Evolutionary conservation across 192 early-diverging fungal genomes (phyloP).

Genomic region (Coemansia sp.): DNA sequence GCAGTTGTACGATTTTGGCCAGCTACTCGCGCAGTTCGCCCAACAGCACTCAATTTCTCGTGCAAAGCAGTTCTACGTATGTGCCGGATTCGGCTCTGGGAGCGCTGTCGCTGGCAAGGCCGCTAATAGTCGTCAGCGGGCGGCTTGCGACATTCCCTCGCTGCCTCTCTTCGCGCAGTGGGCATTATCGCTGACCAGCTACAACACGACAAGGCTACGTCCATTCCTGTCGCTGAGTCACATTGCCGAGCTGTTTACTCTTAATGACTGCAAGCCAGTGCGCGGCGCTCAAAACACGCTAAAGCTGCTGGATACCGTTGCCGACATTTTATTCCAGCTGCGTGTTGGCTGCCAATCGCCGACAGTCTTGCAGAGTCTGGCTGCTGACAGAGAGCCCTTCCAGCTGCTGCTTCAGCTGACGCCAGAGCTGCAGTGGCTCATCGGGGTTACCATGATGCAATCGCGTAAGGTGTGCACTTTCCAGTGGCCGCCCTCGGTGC

Average conservation of each 20-base stretch:
- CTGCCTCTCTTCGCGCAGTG: conserved; percentile 36
- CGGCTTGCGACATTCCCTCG: conserved; percentile 9
- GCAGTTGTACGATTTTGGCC: conserved; percentile 20
- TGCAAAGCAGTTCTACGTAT: conserved; percentile 11
- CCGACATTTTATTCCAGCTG: conserved; percentile 27
- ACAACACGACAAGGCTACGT: background rate
- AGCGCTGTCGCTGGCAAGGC: background rate
- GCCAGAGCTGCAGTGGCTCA: conserved; percentile 39
- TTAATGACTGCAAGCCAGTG: conserved; percentile 36
- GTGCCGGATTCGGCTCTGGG: background rate
- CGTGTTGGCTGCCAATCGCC: conserved; percentile 12
- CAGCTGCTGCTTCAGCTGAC: conserved; percentile 26
- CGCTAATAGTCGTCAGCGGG: conserved; percentile 14
- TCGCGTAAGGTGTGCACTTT: conserved; percentile 16
- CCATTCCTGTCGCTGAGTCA: conserved; percentile 33
- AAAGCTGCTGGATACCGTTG: conserved; percentile 16
- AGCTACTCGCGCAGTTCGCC: conserved; percentile 32
- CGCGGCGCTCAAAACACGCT: conserved; percentile 17
- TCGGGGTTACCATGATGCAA: conserved; percentile 14
- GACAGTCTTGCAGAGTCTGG: conserved; percentile 21
- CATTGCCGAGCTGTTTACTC: conserved; percentile 30
- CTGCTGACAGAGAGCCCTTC: conserved; percentile 4
- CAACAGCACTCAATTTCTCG: background rate
- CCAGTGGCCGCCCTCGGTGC: conserved; percentile 32
- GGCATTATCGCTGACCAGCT: conserved; percentile 15